These are phyloP conservation scores for Diaporthe citriasiana DNA, from an alignment of 2,329 filamentous ascomycete species.

Conservation along the genomic window DNA sequence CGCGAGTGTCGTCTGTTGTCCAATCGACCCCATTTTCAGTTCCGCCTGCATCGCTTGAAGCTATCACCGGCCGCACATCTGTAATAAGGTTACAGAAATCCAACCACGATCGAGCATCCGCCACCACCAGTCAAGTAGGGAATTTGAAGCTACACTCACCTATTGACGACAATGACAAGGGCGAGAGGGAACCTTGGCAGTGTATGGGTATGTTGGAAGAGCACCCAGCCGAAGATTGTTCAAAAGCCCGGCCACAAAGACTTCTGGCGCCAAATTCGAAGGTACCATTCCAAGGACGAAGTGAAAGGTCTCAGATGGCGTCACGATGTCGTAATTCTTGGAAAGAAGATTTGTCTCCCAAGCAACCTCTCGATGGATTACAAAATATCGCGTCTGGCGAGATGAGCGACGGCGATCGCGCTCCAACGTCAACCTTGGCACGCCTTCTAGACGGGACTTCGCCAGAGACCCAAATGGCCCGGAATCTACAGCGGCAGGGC, in stretches of 20 bases:
- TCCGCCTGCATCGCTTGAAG: background rate
- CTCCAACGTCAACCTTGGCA: background rate
- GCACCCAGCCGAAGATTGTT: background rate
- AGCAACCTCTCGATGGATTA: background rate
- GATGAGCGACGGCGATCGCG: background rate
- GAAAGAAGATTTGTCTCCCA: slow-evolving; percentile 16
- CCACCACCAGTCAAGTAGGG: no score
- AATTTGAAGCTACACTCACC: background rate
- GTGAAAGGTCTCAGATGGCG: slow-evolving; percentile 1
- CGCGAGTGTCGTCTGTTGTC: background rate
- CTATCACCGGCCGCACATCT: slow-evolving; percentile 10
- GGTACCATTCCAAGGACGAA: background rate
- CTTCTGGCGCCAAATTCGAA: background rate
- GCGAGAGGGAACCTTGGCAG: background rate
- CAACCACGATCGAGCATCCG: background rate
- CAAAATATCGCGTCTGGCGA: background rate
- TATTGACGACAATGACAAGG: background rate
- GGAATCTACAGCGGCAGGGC: background rate
- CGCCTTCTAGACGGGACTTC: background rate
- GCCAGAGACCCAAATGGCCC: no score
- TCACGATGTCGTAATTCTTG: no score
- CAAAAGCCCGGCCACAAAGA: background rate
- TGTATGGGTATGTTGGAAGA: background rate
- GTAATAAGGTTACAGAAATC: slow-evolving; percentile 14
- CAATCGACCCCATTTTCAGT: slow-evolving; percentile 15